These are phyloP conservation scores for Arachis monticola DNA, from an alignment of 331 rosid species.

Conservation along the genomic window DNA sequence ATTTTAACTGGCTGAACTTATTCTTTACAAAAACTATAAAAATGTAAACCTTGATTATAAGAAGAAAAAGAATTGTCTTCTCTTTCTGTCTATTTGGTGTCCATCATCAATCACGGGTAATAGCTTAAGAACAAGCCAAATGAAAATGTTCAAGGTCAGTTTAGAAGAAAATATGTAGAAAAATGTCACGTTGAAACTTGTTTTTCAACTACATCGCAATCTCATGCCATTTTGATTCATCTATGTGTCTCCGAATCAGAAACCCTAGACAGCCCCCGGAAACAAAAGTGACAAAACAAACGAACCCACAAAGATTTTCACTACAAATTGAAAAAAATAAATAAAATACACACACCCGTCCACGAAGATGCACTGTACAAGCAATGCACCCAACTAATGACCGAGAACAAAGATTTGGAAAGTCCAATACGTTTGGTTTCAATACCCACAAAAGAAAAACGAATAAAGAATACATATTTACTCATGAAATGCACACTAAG, in stretches of 20 bases:
- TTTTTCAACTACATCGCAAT: constrained; percentile 30
- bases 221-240: constrained; percentile 15
- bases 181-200: constrained; percentile 22
- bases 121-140: background rate
- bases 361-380: constrained; percentile 10
- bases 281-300: constrained; percentile 25
- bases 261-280: constrained; percentile 40
- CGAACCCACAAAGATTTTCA: constrained; percentile 12
- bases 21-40: background rate
- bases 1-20: background rate
- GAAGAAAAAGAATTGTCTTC: background rate
- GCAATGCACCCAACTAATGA: constrained; percentile 40
- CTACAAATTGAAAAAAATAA: background rate
- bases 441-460: constrained; percentile 12
- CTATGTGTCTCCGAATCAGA: constrained; percentile 4
- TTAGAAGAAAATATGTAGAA: constrained; percentile 8
- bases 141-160: constrained; percentile 15
- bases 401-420: background rate
- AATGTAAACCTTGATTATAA: constrained; percentile 1
- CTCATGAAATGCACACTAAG: constrained; percentile 18
- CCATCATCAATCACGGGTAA: background rate
- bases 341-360: background rate
- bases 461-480: background rate
- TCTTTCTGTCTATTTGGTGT: background rate
- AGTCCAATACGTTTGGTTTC: background rate